phyloP scores from a whole-genome alignment of 495 filamentous ascomycete genomes.

The Penicillium turbatum region DNA sequence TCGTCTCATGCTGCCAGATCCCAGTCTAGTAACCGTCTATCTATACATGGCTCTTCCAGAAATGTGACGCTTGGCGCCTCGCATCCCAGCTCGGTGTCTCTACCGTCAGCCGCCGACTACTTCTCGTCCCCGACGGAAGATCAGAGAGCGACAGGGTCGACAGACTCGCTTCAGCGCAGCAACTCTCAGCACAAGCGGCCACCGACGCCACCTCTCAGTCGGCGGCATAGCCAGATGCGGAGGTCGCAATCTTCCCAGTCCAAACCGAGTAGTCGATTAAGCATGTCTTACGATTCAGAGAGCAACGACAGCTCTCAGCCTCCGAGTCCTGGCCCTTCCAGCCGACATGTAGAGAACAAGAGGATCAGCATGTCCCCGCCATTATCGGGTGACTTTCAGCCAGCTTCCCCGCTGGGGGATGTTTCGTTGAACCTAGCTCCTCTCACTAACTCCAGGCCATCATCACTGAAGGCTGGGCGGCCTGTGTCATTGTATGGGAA shows the following conservation, averaged over 20 bases:
- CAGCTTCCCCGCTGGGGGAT: conserved; percentile 1
- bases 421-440: conserved; percentile 5
- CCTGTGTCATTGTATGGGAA: conserved; percentile 24
- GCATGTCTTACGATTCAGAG: conserved; percentile 25
- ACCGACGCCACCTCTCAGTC: conserved; percentile 46
- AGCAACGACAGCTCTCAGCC: conserved; percentile 28
- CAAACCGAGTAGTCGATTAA: conserved; percentile 36
- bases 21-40: conserved; percentile 27
- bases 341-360: conserved; percentile 13
- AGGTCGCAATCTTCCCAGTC: conserved; percentile 36
- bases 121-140: conserved; percentile 19
- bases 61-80: conserved; percentile 26
- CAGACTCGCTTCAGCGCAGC: conserved; percentile 34
- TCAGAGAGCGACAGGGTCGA: conserved; percentile 13
- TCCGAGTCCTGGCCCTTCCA: conserved; percentile 31
- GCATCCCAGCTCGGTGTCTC: conserved; percentile 49
- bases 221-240: conserved; percentile 47
- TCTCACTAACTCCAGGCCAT: conserved; percentile 5
- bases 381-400: conserved; percentile 12
- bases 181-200: conserved; percentile 42
- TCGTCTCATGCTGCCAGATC: conserved; percentile 23
- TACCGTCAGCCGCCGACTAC: conserved; percentile 38
- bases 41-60: conserved; percentile 28
- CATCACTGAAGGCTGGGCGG: conserved; percentile 12
- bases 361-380: conserved; percentile 26